Percentiles rank a stretch among this genome's conserved stretches.
These are phyloP conservation scores for Drosera capensis DNA, from an alignment of 148 eudicot species.

Conservation along the genomic window DNA sequence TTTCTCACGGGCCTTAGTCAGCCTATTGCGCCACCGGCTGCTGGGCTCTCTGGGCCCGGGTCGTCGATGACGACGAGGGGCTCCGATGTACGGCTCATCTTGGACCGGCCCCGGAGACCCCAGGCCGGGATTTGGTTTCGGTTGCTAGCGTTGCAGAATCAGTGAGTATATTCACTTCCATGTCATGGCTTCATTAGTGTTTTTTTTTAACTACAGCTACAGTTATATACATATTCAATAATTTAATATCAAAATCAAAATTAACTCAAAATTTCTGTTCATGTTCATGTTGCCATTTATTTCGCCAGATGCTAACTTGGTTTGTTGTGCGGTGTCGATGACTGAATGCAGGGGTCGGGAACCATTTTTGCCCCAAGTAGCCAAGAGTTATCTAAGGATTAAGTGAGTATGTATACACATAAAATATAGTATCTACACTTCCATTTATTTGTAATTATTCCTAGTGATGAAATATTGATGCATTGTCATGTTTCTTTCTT, in stretches of 20 bases:
- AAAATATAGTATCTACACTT: not conserved
- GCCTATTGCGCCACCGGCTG: too few relatives aligned
- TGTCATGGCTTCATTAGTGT: too few relatives aligned
- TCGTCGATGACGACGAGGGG: too few relatives aligned
- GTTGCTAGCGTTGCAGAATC: slow-evolving; percentile 53
- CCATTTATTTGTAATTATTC: too few relatives aligned
- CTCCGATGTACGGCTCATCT: slow-evolving; percentile 30
- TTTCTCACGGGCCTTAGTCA: too few relatives aligned
- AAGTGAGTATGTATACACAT: slow-evolving; percentile 23
- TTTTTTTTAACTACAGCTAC: too few relatives aligned
- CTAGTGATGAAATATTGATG: too few relatives aligned
- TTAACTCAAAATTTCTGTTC: not conserved
- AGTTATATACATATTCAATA: not conserved
- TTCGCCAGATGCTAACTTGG: not conserved
- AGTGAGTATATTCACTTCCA: slow-evolving; percentile 25
- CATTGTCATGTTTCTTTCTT: not conserved
- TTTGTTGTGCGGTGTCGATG: not conserved
- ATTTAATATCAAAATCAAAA: not conserved
- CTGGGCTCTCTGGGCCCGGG: too few relatives aligned
- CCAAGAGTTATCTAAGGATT: slow-evolving; percentile 72
- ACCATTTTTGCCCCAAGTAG: slow-evolving; percentile 66
- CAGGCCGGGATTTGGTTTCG: slow-evolving; percentile 73
- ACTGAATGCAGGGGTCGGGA: slow-evolving; percentile 8
- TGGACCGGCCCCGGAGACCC: slow-evolving; percentile 59
- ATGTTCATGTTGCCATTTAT: not conserved